These are phyloP conservation scores for Pestalotiopsis sp. DNA, from an alignment of 2,329 filamentous ascomycete genomes.

Conservation along the genomic window DNA sequence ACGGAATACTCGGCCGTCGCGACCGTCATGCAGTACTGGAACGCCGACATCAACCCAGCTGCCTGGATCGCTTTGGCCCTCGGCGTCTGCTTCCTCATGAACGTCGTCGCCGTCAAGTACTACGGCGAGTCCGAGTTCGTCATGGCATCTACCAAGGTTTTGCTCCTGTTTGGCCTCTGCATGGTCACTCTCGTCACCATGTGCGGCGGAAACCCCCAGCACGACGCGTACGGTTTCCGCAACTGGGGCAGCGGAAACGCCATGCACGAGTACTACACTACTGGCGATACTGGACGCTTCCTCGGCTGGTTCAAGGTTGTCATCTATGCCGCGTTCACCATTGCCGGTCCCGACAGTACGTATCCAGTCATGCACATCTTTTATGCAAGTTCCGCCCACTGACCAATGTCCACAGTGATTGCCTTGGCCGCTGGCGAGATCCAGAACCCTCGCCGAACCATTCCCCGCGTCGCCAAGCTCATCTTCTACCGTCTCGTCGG, in stretches of 20 bases:
- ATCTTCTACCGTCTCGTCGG: constrained; percentile 64
- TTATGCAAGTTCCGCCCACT: background rate
- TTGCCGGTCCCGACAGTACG: constrained; percentile 51
- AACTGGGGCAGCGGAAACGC: constrained; percentile 37
- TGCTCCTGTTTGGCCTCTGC: constrained; percentile 56
- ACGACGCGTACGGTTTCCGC: constrained; percentile 57
- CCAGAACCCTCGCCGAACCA: constrained; percentile 55
- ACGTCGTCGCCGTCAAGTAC: constrained; percentile 46
- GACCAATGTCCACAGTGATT: constrained; percentile 41
- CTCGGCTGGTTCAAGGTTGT: constrained; percentile 50
- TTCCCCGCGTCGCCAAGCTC: constrained; percentile 62
- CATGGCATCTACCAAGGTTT: constrained; percentile 57
- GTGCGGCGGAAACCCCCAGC: constrained; percentile 61
- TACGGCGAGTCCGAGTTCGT: constrained; percentile 51
- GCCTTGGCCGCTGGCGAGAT: constrained; percentile 45
- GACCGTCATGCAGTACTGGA: constrained; percentile 47
- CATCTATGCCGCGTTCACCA: constrained; percentile 61
- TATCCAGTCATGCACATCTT: background rate
- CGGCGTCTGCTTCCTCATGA: constrained; percentile 46
- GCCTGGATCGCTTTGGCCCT: constrained; percentile 52
- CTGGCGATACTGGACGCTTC: constrained; percentile 56
- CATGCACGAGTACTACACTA: constrained; percentile 17
- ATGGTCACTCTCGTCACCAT: constrained; percentile 63
- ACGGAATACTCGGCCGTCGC: constrained; percentile 46
- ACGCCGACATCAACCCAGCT: constrained; percentile 41